Conservation (phyloP, 768 basidiomycete genomes). For the Artomyces pyxidatus region DNA sequence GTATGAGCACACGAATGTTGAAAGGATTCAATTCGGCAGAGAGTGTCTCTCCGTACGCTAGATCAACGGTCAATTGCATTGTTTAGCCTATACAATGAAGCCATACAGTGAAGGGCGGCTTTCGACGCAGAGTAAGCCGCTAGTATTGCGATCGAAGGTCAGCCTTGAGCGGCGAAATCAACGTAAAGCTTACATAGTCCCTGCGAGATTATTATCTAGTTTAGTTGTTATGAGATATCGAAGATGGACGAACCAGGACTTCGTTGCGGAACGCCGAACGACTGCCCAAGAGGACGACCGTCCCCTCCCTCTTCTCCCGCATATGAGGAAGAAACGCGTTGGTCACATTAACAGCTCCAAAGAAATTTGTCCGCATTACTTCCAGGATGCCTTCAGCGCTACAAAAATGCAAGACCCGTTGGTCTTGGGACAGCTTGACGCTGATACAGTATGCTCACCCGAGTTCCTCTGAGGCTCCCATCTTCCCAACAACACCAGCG, state of each 20-base stretch:
- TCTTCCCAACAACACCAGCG: slow-evolving; percentile 1
- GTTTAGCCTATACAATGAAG: neutral
- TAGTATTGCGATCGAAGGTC: too few relatives aligned
- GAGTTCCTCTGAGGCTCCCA: slow-evolving; percentile 5
- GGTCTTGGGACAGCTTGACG: slow-evolving; percentile 30
- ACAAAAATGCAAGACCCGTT: slow-evolving; percentile 35
- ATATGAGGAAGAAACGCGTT: slow-evolving; percentile 2
- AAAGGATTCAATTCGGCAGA: slow-evolving; percentile 13
- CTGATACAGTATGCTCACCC: slow-evolving; percentile 19
- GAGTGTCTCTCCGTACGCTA: slow-evolving; percentile 9
- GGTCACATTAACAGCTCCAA: slow-evolving; percentile 2
- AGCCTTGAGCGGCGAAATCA: too few relatives aligned
- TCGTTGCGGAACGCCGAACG: slow-evolving; percentile 5
- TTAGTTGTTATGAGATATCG: too few relatives aligned
- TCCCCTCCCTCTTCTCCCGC: neutral
- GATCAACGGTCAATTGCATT: neutral
- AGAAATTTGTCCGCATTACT: slow-evolving; percentile 23
- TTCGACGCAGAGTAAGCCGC: slow-evolving; percentile 33
- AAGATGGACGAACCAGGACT: slow-evolving; percentile 1
- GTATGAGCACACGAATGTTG: slow-evolving; percentile 9
- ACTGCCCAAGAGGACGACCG: slow-evolving; percentile 2
- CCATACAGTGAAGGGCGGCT: slow-evolving; percentile 32
- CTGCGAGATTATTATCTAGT: too few relatives aligned
- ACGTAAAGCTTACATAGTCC: too few relatives aligned
- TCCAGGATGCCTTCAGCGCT: slow-evolving; percentile 27